Evolutionary conservation across 768 basidiomycete genomes (phyloP).

Genomic region (Rubroboletus pulcherrimus): DNA sequence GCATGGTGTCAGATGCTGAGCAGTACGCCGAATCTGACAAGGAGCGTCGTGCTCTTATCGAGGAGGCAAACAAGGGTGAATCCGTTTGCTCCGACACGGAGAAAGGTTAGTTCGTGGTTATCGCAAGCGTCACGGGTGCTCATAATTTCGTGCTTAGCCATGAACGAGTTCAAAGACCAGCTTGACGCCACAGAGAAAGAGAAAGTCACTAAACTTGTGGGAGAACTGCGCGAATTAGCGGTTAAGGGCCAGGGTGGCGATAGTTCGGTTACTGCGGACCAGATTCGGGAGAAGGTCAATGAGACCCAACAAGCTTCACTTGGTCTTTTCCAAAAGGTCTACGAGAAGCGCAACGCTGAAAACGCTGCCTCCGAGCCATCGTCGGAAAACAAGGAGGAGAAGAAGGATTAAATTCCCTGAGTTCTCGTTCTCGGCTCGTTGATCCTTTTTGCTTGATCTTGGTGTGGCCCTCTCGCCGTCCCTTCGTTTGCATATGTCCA

Average conservation of each 20-base stretch:
- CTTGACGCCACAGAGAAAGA: conserved; percentile 90
- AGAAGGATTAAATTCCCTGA: conserved; percentile 66
- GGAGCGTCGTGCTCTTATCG: conserved; percentile 80
- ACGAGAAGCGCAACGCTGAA: conserved; percentile 88
- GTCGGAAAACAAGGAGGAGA: conserved; percentile 57
- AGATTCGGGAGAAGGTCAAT: conserved; percentile 87
- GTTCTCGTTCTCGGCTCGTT: neutral
- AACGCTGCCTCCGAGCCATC: conserved; percentile 44
- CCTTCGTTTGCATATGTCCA: conserved; percentile 22
- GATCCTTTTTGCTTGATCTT: conserved; percentile 9
- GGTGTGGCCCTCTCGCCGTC: conserved; percentile 17
- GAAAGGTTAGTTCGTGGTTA: conserved; percentile 58
- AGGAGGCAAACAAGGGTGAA: conserved; percentile 96
- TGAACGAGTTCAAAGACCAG: conserved; percentile 98
- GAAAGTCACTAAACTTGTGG: conserved; percentile 84
- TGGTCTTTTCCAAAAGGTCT: conserved; percentile 96
- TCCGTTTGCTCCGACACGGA: conserved; percentile 93
- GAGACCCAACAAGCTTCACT: conserved; percentile 95
- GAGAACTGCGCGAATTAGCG: conserved; percentile 85
- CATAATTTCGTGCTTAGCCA: conserved; percentile 45
- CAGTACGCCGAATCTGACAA: conserved; percentile 93
- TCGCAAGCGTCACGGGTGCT: neutral
- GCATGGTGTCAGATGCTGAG: conserved; percentile 95
- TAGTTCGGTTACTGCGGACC: conserved; percentile 72
- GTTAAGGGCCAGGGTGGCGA: conserved; percentile 89